Conservation (phyloP, 1,284 basidiomycete species). For the Phlebopus sp. region DNA sequence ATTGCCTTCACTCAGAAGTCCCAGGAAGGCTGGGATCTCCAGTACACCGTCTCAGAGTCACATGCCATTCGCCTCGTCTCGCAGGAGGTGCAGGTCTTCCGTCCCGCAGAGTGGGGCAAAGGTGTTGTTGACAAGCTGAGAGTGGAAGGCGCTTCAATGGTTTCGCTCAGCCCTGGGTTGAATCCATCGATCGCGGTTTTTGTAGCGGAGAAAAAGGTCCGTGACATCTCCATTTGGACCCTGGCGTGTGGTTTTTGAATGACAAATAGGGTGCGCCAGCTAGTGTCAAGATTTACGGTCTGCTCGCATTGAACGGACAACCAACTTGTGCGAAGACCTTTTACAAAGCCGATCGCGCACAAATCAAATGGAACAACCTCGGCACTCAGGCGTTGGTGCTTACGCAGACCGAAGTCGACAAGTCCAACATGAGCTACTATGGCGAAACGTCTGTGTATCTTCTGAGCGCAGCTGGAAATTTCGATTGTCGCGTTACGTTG, state of each 20-base stretch:
- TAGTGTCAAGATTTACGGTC: slow-evolving; percentile 80
- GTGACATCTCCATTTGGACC: slow-evolving; percentile 10
- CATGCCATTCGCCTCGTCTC: slow-evolving; percentile 84
- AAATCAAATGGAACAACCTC: slow-evolving; percentile 95
- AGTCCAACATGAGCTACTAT: slow-evolving; percentile 96
- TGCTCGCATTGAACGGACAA: slow-evolving; percentile 56
- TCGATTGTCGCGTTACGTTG: slow-evolving; percentile 88
- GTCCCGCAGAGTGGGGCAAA: slow-evolving; percentile 74
- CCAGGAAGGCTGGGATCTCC: slow-evolving; percentile 83
- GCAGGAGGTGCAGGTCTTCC: slow-evolving; percentile 87
- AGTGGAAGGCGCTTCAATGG: slow-evolving; percentile 77
- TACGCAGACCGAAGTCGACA: slow-evolving; percentile 96
- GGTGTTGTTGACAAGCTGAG: slow-evolving; percentile 80
- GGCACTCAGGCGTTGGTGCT: slow-evolving; percentile 86
- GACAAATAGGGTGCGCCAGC: slow-evolving; percentile 79
- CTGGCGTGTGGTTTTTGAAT: slow-evolving; percentile 3
- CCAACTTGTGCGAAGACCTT: slow-evolving; percentile 86
- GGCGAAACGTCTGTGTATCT: slow-evolving; percentile 96
- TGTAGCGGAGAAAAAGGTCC: slow-evolving; percentile 88
- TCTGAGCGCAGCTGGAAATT: slow-evolving; percentile 91
- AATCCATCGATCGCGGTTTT: slow-evolving; percentile 89
- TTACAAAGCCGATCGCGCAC: slow-evolving; percentile 93
- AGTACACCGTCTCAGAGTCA: slow-evolving; percentile 90
- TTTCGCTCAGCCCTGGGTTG: slow-evolving; percentile 78
- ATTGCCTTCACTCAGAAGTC: slow-evolving; percentile 82